Evolutionary conservation across 768 basidiomycete genomes (phyloP), one percentile per base, ranked within the genome.

Genomic region (Strobilomyces echinocephalus): DNA sequence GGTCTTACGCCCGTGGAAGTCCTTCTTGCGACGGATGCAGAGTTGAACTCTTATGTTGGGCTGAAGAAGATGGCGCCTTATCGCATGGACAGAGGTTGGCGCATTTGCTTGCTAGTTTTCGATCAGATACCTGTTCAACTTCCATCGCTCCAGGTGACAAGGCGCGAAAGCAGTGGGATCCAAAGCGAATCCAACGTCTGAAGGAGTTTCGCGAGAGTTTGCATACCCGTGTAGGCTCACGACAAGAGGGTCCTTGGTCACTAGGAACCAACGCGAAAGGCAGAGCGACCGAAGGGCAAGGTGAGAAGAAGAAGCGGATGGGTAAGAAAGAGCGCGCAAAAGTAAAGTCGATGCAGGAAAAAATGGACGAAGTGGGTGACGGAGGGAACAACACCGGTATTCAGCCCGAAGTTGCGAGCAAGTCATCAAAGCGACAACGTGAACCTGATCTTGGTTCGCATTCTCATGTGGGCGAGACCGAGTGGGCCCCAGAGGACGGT

Each of bases 1-100:
- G 83, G 80, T 2, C 81, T 99, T 39, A 80, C 84, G 1, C 83
- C 95, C 1, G 82, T 78, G 5, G 95, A 99, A 62, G 91, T 98
- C 57, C 77, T 99, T 24, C 79, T 91, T 63, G 94, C 95, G 7
- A 91, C 86, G 4, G 95, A 99, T 70, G 77, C 83, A 51, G 97
- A 99, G 66, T 79, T 99, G 46, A 99, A 98, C 72, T 79, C 89
- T 53, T 92, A 92, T 69, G 80, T 95, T 72, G 82, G 87, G 41
- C 75, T 98, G 62, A 95, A 91, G 73, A 88, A 88, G 68, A 79
- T 91, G 59, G 97, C 95, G 15, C 91, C 97, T 7, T 98, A 97
- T 69, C 83, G 90, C 40, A 76, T 81, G 43, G 77, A 80, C 28
- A 74, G 69, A 61, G 56, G 66, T 61, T 24, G 9, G 61, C 52